Conservation (phyloP, 345 rosid species). For the Syzygium aromaticum region DNA sequence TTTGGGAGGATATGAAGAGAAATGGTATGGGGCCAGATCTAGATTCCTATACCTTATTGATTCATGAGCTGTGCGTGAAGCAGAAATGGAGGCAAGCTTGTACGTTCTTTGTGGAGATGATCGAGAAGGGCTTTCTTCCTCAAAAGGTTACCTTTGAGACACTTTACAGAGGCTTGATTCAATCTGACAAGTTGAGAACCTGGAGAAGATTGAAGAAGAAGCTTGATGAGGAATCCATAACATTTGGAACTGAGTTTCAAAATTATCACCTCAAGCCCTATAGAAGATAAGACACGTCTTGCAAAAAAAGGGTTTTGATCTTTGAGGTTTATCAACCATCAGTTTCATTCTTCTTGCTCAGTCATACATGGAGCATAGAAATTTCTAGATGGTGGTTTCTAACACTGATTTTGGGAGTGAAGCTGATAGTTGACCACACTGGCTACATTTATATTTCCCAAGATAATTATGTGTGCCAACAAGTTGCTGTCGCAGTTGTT, state of each 20-base stretch:
- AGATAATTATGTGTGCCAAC: background rate
- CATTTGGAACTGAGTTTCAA: slow-evolving; percentile 67
- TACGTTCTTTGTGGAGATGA: slow-evolving; percentile 76
- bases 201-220: slow-evolving; percentile 92
- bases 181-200: slow-evolving; percentile 75
- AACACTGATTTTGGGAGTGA: background rate
- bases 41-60: slow-evolving; percentile 67
- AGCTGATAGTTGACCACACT: background rate
- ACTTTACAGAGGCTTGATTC: slow-evolving; percentile 68
- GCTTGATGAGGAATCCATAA: slow-evolving; percentile 69
- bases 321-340: background rate
- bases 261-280: slow-evolving; percentile 49
- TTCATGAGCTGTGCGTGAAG: slow-evolving; percentile 61
- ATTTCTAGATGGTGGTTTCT: background rate
- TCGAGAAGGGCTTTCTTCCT: slow-evolving; percentile 81
- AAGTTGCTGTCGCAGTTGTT: background rate
- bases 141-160: slow-evolving; percentile 84
- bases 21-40: slow-evolving; percentile 61
- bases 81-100: slow-evolving; percentile 76
- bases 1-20: slow-evolving; percentile 65
- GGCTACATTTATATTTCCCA: background rate
- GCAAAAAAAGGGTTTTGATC: background rate
- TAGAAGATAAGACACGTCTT: background rate
- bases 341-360: background rate
- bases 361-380: background rate